Conservation (phyloP, 371 early-diverging fungal genomes). For the Mortierella sp. region DNA sequence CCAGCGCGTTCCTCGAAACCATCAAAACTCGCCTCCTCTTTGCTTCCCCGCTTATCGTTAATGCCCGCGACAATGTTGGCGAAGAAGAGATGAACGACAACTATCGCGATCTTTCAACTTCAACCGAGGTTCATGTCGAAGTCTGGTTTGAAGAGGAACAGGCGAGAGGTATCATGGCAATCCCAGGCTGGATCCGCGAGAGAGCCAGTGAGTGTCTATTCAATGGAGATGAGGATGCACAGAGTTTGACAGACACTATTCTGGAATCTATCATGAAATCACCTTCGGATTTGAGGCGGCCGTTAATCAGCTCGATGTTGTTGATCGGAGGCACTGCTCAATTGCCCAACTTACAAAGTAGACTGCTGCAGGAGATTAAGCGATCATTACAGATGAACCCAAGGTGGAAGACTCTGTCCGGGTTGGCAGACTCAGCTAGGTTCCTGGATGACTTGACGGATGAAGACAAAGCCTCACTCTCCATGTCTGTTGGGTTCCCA, state of each 20-base stretch:
- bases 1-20: constrained; percentile 74
- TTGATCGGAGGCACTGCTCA: constrained; percentile 85
- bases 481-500: constrained; percentile 16
- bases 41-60: constrained; percentile 69
- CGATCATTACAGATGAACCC: constrained; percentile 65
- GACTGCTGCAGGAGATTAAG: constrained; percentile 75
- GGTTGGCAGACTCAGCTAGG: constrained; percentile 54
- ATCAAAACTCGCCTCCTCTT: constrained; percentile 79
- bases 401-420: constrained; percentile 46
- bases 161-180: constrained; percentile 63
- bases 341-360: constrained; percentile 78
- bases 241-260: constrained; percentile 70
- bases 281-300: constrained; percentile 82
- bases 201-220: constrained; percentile 86
- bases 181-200: constrained; percentile 93
- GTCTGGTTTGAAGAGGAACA: constrained; percentile 61
- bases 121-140: constrained; percentile 65
- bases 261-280: constrained; percentile 74
- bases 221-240: constrained; percentile 83
- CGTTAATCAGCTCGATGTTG: constrained; percentile 73
- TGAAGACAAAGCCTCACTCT: constrained; percentile 28
- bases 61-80: constrained; percentile 31
- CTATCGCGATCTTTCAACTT: constrained; percentile 70
- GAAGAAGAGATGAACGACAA: constrained; percentile 63
- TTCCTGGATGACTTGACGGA: constrained; percentile 52